These are phyloP conservation scores for Cucumis sativus DNA, from an alignment of 306 rosid species.

Conservation along the genomic window Cucumber_9930_V3 NC_026660.2:28240501-28241000, in stretches of 20 bases:
- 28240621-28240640: conserved; percentile 77
- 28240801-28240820: conserved; percentile 78
- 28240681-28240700: conserved; percentile 29
- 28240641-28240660: conserved; percentile 70
- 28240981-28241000: conserved; percentile 95
- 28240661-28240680: conserved; percentile 84
- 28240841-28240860: conserved; percentile 49
- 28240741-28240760: neutral
- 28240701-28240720: conserved; percentile 18
- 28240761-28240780: conserved; percentile 9
- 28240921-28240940: neutral
- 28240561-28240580: neutral
- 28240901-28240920: neutral
- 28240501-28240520: neutral
- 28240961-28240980: conserved; percentile 96
- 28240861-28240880: neutral
- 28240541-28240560: neutral
- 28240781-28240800: conserved; percentile 36
- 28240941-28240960: conserved; percentile 48
- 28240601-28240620: conserved; percentile 36
- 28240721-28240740: neutral
- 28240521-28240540: neutral
- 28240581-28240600: conserved; percentile 4
- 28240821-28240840: conserved; percentile 92
- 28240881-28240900: neutral